Base-by-base conservation (phyloP, 148 eudicot species). In the Chenopodium quinoa region DNA sequence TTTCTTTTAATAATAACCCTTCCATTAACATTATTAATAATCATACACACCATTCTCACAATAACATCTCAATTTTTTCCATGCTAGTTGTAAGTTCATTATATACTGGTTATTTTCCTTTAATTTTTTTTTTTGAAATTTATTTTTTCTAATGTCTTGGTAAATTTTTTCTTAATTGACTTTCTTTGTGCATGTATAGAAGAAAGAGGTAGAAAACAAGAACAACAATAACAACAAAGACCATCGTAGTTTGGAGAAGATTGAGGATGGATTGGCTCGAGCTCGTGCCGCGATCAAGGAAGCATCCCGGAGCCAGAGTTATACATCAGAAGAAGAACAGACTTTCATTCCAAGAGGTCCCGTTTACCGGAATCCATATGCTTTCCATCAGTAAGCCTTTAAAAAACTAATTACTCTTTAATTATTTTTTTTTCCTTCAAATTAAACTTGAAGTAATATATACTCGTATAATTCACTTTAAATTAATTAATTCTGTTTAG, bases 261-360 rank as follows among this genome's bases (percentile, higher is more conserved):
- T 84, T 75, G 86, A 84, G 27, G 74, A 76, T 2, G 80, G 77
- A 8, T 50, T 84, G 68, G 86, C 81, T 2, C 77, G 68, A 50
- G 80, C 83, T 1, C 86, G 83, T 6, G 73, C 80, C 3, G 68
- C 81, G 2, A 84, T 84, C 58, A 77, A 66, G 37, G 50, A 76
- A 48, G 86, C 86, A 22, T 64, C 73, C 4, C 71, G n/a, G 19
- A 50, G 1, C 44, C 76, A 37, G 65, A 80, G 66, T 13, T 76
- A 75, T 76, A 70, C 71, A 52, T 47, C 69, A 40, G 74, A 80
- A 44, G 63, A n/a, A 29, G 76, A 75, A 40, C 58, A 32, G 50
- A 34, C 46, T 65, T 84, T 84, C 73, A 27, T 84, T 60, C 83
- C 83, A 16, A 80, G 86, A 84, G 86, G 86, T 70, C 68, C 44